Evolutionary conservation across 306 rosid genomes (phyloP).

Genomic region (Fragaria iinumae): DNA sequence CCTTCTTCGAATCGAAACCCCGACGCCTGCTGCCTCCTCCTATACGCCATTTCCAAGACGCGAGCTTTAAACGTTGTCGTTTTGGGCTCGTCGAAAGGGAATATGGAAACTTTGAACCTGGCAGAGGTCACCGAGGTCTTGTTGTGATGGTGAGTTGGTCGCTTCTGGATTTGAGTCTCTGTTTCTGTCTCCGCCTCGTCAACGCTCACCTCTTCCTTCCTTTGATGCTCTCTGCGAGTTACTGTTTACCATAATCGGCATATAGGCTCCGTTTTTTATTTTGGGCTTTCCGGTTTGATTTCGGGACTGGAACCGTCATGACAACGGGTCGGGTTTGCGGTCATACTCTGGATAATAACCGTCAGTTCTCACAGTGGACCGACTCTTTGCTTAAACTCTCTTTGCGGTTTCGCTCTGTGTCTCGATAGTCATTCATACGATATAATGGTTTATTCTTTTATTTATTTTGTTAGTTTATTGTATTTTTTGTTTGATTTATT

Average conservation of each 20-base stretch:
- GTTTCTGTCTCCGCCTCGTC: slow-evolving; percentile 1
- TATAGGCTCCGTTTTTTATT: not conserved
- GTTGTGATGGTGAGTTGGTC: not conserved
- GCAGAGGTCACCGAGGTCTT: not conserved
- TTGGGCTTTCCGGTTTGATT: not conserved
- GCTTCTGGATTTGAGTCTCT: not conserved
- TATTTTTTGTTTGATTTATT: too few species aligned
- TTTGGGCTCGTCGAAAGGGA: not conserved
- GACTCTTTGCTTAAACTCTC: too few species aligned
- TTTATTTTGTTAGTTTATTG: too few species aligned
- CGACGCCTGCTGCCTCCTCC: slow-evolving; percentile 55
- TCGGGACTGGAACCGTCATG: not conserved
- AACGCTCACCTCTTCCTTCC: not conserved
- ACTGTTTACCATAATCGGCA: not conserved
- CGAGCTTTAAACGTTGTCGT: not conserved
- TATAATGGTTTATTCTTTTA: too few species aligned
- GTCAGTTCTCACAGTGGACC: too few species aligned
- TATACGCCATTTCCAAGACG: slow-evolving; percentile 53
- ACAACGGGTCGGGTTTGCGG: not conserved
- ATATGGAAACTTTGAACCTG: not conserved
- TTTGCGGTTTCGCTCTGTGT: too few species aligned
- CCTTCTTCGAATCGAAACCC: slow-evolving; percentile 26
- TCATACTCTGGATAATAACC: too few species aligned
- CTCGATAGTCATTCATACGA: too few species aligned
- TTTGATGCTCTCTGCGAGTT: not conserved